These are phyloP conservation scores for Beta corolliflora DNA, from an alignment of 179 eudicot genomes.

Conservation along the genomic window DNA sequence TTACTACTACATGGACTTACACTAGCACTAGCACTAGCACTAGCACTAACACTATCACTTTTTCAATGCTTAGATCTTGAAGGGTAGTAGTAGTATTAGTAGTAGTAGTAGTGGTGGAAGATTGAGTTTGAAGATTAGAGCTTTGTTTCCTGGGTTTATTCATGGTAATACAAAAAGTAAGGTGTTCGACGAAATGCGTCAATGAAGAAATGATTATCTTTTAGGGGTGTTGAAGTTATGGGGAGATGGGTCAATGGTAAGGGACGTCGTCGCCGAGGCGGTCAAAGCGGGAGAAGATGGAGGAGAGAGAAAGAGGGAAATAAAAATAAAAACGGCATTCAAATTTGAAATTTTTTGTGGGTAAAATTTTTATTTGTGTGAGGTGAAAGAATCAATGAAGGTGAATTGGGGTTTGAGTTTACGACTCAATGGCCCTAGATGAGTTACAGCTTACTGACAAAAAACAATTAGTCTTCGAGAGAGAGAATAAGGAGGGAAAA, in stretches of 20 bases:
- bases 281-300: conserved; percentile 56
- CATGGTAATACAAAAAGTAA: conserved; percentile 26
- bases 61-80: conserved; percentile 37
- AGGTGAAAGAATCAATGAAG: conserved; percentile 21
- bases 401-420: conserved; percentile 33
- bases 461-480: not conserved
- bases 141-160: conserved; percentile 23
- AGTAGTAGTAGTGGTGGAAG: not conserved
- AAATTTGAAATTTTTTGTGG: conserved; percentile 47
- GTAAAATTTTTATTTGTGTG: not conserved
- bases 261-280: conserved; percentile 58
- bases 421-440: conserved; percentile 36
- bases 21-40: not conserved
- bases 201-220: conserved; percentile 15
- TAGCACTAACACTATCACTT: conserved; percentile 18
- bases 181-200: conserved; percentile 43
- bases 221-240: not conserved
- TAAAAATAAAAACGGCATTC: conserved; percentile 27
- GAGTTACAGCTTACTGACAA: conserved; percentile 54
- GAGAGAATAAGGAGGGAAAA: conserved; percentile 13
- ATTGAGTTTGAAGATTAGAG: conserved; percentile 25
- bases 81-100: conserved; percentile 20
- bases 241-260: conserved; percentile 27
- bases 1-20: conserved; percentile 36
- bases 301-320: conserved; percentile 21